Percentiles rank a stretch among this genome's conserved stretches.
Evolutionary conservation across 257 asterid species (phyloP).

Genomic region (Leonotis leonurus): DNA sequence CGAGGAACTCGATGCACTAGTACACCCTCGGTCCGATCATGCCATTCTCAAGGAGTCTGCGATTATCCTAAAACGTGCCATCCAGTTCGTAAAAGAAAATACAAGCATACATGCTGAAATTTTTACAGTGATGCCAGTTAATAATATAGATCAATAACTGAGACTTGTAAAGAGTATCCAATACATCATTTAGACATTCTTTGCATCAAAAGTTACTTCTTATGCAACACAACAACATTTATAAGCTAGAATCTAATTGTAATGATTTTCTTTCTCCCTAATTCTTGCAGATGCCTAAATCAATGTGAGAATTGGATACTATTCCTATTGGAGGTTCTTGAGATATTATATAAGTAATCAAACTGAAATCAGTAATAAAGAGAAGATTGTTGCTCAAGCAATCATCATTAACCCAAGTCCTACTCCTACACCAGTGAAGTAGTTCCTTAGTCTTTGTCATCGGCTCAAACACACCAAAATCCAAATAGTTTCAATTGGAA

Average conservation of each 20-base stretch:
- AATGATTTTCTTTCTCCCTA: background rate
- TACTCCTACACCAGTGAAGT: background rate
- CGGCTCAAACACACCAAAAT: background rate
- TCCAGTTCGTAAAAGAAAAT: conserved; percentile 27
- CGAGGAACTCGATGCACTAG: conserved; percentile 43
- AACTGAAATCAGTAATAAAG: too few species aligned
- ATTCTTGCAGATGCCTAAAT: background rate
- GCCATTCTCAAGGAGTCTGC: conserved; percentile 34
- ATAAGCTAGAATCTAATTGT: background rate
- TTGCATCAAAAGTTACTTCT: background rate
- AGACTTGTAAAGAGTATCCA: background rate
- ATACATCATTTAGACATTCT: background rate
- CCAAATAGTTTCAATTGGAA: background rate
- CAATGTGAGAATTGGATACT: background rate
- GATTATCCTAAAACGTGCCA: conserved; percentile 39
- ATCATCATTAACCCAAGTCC: background rate
- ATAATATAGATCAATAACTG: conserved; percentile 7
- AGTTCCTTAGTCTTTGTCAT: background rate
- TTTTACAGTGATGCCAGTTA: background rate
- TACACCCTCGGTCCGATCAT: conserved; percentile 36
- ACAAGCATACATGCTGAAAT: conserved; percentile 19
- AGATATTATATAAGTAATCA: too few species aligned
- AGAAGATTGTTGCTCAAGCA: background rate
- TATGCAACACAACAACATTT: background rate
- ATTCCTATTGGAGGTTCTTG: background rate